Conservation (phyloP, 805 yeast genomes). For the Brettanomyces sp. region DNA sequence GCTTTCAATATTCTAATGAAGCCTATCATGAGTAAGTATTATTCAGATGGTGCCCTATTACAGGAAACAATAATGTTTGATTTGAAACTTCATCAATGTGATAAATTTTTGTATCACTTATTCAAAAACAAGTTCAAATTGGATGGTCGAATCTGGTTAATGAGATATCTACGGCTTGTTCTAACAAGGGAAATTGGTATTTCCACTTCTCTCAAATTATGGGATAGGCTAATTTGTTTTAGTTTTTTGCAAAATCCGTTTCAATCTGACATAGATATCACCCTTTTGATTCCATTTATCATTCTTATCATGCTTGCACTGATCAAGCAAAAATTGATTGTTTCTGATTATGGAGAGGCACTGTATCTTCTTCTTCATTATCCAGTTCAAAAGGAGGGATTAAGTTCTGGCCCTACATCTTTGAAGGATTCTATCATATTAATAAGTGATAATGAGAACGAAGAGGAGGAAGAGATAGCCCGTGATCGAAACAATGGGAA, state of each 20-base stretch:
- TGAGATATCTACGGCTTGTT: constrained; percentile 40
- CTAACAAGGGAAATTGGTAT: constrained; percentile 40
- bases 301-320: constrained; percentile 34
- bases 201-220: constrained; percentile 26
- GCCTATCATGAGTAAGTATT: constrained; percentile 27
- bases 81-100: constrained; percentile 38
- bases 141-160: constrained; percentile 46
- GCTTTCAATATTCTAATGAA: constrained; percentile 32
- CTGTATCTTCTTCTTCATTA: constrained; percentile 40
- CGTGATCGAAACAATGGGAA: constrained; percentile 2
- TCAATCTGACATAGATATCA: constrained; percentile 14
- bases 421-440: constrained; percentile 1
- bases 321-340: constrained; percentile 33
- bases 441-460: constrained; percentile 1
- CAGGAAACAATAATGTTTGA: constrained; percentile 41
- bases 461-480: background rate
- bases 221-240: constrained; percentile 40
- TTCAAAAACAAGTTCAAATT: constrained; percentile 33
- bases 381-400: constrained; percentile 22
- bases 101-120: constrained; percentile 38
- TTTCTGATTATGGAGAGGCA: constrained; percentile 44
- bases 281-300: constrained; percentile 30
- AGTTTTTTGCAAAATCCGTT: constrained; percentile 12
- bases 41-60: constrained; percentile 31
- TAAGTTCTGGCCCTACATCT: background rate